Conservation (phyloP, 257 asterid genomes). For the Parsonsia alboflavescens region DNA sequence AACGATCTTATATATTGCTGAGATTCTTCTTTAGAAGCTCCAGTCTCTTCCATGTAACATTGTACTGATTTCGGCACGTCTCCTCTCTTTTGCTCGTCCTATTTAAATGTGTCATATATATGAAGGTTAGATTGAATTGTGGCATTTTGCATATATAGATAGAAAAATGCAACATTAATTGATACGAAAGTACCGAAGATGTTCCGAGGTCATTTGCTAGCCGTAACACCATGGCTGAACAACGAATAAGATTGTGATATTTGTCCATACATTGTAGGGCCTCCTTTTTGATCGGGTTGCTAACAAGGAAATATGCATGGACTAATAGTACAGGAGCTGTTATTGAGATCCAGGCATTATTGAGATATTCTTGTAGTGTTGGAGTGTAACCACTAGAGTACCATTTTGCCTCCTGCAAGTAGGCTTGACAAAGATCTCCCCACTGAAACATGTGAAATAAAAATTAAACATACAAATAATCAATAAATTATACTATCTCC, state of each 20-base stretch:
- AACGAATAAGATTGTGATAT: conserved; percentile 28
- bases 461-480: no score
- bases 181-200: conserved; percentile 23
- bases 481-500: no score
- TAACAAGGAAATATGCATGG: conserved; percentile 30
- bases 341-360: conserved; percentile 38
- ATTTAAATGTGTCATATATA: no score
- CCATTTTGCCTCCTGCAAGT: conserved; percentile 25
- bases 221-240: conserved; percentile 26
- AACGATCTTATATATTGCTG: conserved; percentile 12
- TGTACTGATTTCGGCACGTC: conserved; percentile 32
- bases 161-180: no score
- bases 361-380: conserved; percentile 19
- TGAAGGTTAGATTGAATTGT: no score
- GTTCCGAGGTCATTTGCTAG: conserved; percentile 50
- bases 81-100: conserved; percentile 24
- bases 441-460: conserved; percentile 16
- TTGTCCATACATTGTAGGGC: conserved; percentile 18
- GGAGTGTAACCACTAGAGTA: conserved; percentile 16
- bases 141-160: no score
- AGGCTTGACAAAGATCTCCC: conserved; percentile 16
- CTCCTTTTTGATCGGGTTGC: conserved; percentile 32
- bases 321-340: conserved; percentile 28
- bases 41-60: conserved; percentile 46
- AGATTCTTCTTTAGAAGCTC: conserved; percentile 28